Evolutionary conservation across 2,329 filamentous ascomycete species (phyloP), one percentile per base, ranked within the genome.

Genomic region (Xylariaceae sp.): DNA sequence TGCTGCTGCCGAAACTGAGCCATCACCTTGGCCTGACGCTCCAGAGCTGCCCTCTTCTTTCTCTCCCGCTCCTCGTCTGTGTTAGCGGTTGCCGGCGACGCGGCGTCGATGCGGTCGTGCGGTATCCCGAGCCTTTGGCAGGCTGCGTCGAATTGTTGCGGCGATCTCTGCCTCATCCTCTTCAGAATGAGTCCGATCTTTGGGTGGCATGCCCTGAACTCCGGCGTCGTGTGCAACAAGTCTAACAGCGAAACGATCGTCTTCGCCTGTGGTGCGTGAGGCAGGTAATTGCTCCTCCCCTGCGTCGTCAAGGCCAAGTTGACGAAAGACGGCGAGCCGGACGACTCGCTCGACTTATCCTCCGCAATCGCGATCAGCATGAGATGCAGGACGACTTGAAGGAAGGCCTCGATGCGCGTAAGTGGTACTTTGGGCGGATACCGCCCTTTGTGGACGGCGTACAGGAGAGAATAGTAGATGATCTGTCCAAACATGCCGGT

Each of bases 1-100:
- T 97, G 94, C 57, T 98, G 90, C 58, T 95, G 85, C 60, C 97
- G 92, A 64, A 98, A 96, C 57, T 96, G 88, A 2, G 89, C 92
- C 89, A 98, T 96, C 21, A 98, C 88, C 55, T 81, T 85, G 2
- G 89, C 89, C 62, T 97, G 89, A 15, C 92, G 80, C 52, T 88
- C 90, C 28, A 89, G 66, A 1, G 92, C 92, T 36, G 90, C 86
- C 62, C 85, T 85, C 71, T 96, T 98, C 69, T 90, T 95, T 44
- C 79, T 70, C 60, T 90, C 85, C 12, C 78, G 76, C 55, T 90
- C 85, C 50, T 83, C 83, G 43, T 85, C 82, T 26, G 71, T 74
- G 39, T 70, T 74, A 11, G 85, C 85, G n/a, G 89, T n/a, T n/a
- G n/a, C n/a, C n/a, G n/a, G 88, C 1, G 88, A 92, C 3, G 81